Base-by-base conservation (phyloP, 352 stramenopile genomes). In the Pythium guiyangense region DNA sequence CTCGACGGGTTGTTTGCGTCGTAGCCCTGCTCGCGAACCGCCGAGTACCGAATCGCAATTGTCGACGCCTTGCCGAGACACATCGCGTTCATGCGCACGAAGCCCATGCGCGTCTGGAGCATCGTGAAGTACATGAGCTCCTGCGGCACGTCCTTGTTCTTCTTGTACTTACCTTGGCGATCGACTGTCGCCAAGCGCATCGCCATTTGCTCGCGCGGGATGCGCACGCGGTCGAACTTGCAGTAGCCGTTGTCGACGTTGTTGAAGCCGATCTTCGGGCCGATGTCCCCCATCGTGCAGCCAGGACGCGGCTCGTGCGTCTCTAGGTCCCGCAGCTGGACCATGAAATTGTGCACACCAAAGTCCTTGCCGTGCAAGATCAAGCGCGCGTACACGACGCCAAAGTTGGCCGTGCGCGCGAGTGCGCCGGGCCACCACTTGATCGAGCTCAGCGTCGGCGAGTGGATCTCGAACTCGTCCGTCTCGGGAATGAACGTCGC, bases 401-500 rank as follows among this genome's bases (percentile, higher is more conserved):
- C 75, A 37, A 97, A 98, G 29, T 98, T 92, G 77, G 97, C 96
- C 20, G 95, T 97, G 63, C 96, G 85, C 60, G 93, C 97, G 34
- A 96, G 83, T 3, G 90, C 97, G 34, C 93, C 94, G 12, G 93
- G 92, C 97, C 96, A 99, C 81, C 96, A 99, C 68, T 99, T 99
- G 61, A 82, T 88, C 40, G 84, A 92, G 12, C 89, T 98, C 45
- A 98, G 64, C 11, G 93, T 98, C 1, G 96, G 96, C 27, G 92
- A 96, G 73, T 99, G 71, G 54, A 99, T 96, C 37, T 97, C 78
- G 55, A 96, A 99, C 68, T 96, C 91, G 57, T 98, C 82, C 1
- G 72, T 88, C n/a, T 9, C 9, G 4, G 4, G 4, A 9, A 15
- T 9, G 9, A 47, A 47, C 18, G 63, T 84, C 42, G 96, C 96